A percentile compares a stretch with the other conserved stretches of the same genome.
Conservation (phyloP, 768 basidiomycete genomes). For the Rhizopogon rudus region DNA sequence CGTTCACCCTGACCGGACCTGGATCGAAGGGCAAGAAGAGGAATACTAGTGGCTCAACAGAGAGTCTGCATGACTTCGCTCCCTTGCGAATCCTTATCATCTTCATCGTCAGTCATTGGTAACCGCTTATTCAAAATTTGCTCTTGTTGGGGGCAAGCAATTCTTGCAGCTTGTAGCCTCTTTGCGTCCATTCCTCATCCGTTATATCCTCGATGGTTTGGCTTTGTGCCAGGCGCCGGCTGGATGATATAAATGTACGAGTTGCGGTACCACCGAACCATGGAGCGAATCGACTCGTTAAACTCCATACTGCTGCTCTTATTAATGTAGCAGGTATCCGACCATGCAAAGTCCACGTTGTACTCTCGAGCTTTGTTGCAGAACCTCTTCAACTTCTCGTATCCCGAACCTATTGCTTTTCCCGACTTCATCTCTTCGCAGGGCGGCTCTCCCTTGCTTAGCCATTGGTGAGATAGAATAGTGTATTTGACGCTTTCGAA, state of each 20-base stretch:
- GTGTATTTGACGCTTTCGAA: conserved; percentile 13
- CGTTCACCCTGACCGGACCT: too few species aligned
- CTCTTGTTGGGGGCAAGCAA: background rate
- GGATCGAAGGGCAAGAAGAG: too few species aligned
- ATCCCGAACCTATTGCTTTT: conserved; percentile 13
- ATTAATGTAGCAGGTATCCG: background rate
- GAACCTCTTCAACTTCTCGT: conserved; percentile 21
- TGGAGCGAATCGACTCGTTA: background rate
- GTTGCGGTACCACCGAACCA: conserved; percentile 10
- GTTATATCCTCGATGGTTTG: background rate
- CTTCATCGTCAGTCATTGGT: background rate
- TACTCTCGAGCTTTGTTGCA: conserved; percentile 22
- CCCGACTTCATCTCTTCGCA: conserved; percentile 15
- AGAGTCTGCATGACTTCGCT: too few species aligned
- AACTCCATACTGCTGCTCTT: too few species aligned
- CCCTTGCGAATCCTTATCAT: too few species aligned
- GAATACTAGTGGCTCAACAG: too few species aligned
- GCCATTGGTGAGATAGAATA: conserved; percentile 20
- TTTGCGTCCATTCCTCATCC: background rate
- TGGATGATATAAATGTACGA: conserved; percentile 5
- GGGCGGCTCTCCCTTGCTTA: conserved; percentile 10
- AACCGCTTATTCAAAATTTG: background rate
- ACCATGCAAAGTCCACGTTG: conserved; percentile 19
- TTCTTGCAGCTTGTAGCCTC: background rate
- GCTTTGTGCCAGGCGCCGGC: background rate